These are phyloP conservation scores for Epichloe sp. DNA, from an alignment of 2,329 filamentous ascomycete species.

Conservation along the genomic window DNA sequence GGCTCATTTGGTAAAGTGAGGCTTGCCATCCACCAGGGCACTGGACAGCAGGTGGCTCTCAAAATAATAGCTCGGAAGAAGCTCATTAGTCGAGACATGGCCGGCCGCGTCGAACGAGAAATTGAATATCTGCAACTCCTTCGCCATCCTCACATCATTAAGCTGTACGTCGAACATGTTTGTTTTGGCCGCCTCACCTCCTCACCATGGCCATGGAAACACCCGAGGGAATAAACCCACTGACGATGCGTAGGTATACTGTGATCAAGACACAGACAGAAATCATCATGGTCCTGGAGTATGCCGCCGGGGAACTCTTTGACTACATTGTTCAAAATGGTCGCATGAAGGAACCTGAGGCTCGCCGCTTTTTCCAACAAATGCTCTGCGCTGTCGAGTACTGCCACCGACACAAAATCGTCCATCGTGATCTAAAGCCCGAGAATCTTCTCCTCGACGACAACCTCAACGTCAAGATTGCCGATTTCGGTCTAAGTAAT, in stretches of 20 bases:
- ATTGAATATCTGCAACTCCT: conserved; percentile 95
- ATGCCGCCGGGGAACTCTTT: conserved; percentile 90
- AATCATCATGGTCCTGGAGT: conserved; percentile 99
- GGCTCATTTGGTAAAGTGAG: conserved; percentile 99
- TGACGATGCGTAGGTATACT: conserved; percentile 51
- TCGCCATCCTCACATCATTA: conserved; percentile 96
- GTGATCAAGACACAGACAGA: conserved; percentile 90
- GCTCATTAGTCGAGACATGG: conserved; percentile 94
- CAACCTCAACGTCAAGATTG: conserved; percentile 96
- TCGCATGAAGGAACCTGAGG: conserved; percentile 78
- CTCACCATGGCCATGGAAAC: neutral
- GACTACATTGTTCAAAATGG: conserved; percentile 96
- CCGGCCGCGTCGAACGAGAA: conserved; percentile 90
- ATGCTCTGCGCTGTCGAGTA: conserved; percentile 98
- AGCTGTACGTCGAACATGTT: conserved; percentile 52
- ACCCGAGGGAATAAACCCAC: neutral
- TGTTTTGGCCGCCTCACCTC: neutral
- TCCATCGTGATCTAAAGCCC: conserved; percentile 92
- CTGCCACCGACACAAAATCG: conserved; percentile 97
- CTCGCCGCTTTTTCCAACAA: conserved; percentile 97
- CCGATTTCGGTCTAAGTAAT: conserved; percentile 95
- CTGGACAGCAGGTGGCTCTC: conserved; percentile 86
- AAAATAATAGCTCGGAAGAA: conserved; percentile 97
- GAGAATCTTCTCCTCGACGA: conserved; percentile 94
- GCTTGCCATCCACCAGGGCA: conserved; percentile 82